phyloP scores from a whole-genome alignment of 495 filamentous ascomycete species.

The Polyplosphaeria fusca region DNA sequence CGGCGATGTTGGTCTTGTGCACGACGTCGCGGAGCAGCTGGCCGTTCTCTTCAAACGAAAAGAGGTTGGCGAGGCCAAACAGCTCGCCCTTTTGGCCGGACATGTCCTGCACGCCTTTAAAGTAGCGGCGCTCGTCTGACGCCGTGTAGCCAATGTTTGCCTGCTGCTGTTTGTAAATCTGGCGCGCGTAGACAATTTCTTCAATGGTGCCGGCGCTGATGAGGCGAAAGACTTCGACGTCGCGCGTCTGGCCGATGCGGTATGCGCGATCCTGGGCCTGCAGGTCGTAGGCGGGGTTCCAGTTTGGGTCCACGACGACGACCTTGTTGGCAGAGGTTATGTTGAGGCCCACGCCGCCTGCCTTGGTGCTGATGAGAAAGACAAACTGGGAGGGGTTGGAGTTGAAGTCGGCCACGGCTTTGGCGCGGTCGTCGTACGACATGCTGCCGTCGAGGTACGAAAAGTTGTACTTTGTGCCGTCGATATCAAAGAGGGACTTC shows the following conservation, averaged over 20 bases:
- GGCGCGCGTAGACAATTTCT: conserved; percentile 93
- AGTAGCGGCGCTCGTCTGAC: conserved; percentile 87
- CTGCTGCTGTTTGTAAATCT: conserved; percentile 99
- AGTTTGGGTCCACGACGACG: conserved; percentile 94
- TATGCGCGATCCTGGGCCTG: conserved; percentile 97
- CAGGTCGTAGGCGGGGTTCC: conserved; percentile 91
- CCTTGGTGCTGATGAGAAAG: conserved; percentile 91
- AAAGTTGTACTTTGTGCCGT: conserved; percentile 80
- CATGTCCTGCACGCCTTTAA: conserved; percentile 87
- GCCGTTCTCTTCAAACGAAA: conserved; percentile 75
- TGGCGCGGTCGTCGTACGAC: conserved; percentile 76
- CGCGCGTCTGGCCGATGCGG: conserved; percentile 85
- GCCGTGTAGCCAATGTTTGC: conserved; percentile 97
- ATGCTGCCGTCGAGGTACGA: conserved; percentile 88
- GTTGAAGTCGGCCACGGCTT: conserved; percentile 87
- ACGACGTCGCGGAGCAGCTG: conserved; percentile 85
- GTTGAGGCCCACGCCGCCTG: conserved; percentile 86
- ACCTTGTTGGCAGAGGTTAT: conserved; percentile 98
- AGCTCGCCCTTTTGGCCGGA: conserved; percentile 84
- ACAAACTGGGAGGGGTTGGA: conserved; percentile 84
- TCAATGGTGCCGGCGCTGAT: conserved; percentile 94
- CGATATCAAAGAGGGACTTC: conserved; percentile 70
- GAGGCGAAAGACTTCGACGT: conserved; percentile 94
- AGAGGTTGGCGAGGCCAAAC: conserved; percentile 86
- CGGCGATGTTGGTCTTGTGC: conserved; percentile 96